These are phyloP conservation scores for Sistotremastrum niveocremeum DNA, from an alignment of 768 basidiomycete genomes.

Conservation along the genomic window DNA sequence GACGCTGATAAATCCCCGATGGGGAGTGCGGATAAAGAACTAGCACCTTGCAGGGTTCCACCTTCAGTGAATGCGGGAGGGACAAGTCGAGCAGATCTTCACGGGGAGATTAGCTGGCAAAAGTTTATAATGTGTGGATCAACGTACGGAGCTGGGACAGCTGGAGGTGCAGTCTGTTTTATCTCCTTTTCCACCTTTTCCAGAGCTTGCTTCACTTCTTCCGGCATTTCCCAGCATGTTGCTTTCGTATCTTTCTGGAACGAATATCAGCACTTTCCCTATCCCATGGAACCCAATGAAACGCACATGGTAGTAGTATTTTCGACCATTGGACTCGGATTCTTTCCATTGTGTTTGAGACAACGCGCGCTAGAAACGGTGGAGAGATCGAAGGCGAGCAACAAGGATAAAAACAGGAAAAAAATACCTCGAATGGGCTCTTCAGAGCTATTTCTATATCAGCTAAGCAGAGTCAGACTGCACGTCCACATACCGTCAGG, in stretches of 20 bases:
- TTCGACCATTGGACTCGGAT: constrained; percentile 83
- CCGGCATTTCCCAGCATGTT: constrained; percentile 97
- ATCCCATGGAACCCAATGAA: not conserved
- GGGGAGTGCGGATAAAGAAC: constrained; percentile 28
- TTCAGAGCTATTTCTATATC: constrained; percentile 49
- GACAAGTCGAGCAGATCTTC: constrained; percentile 13
- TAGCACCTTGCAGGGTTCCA: constrained; percentile 34
- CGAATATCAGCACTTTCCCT: constrained; percentile 1
- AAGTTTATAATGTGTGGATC: constrained; percentile 5
- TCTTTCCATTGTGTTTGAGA: constrained; percentile 91
- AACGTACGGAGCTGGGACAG: constrained; percentile 12
- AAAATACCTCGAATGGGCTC: constrained; percentile 72
- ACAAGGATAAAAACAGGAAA: not conserved
- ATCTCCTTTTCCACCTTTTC: constrained; percentile 76
- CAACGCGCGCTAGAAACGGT: constrained; percentile 54
- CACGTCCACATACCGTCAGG: constrained; percentile 56
- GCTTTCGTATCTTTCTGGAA: constrained; percentile 71
- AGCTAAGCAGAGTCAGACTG: constrained; percentile 2
- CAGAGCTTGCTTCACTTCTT: constrained; percentile 73
- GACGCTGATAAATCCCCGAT: constrained; percentile 30
- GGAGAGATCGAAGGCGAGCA: constrained; percentile 1
- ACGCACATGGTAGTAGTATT: constrained; percentile 80
- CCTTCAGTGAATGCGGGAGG: constrained; percentile 6
- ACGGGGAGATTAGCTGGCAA: constrained; percentile 29
- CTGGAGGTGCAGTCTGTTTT: constrained; percentile 25